Base-by-base conservation (phyloP, 768 basidiomycete species). In the Coprinellus aureogranulatus region DNA sequence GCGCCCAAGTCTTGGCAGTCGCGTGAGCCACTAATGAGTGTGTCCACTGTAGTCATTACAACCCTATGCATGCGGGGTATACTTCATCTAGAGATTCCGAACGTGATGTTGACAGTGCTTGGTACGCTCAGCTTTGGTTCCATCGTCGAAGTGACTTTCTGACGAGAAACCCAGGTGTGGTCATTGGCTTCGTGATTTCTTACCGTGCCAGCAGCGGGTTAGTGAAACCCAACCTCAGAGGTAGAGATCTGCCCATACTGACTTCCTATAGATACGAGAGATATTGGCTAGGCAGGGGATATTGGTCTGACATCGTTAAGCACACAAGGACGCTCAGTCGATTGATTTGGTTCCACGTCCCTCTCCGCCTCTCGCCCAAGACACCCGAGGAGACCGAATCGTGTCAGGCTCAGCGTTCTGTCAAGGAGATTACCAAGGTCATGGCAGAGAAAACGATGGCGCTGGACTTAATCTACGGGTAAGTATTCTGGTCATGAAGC, bases 371-470 rank as follows among this genome's bases (percentile, higher is more conserved):
- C 2, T 68, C 73, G 0, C 70, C 73, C 9, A 77, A 78, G 62
- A 73, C 77, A 0, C 49, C 65, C 1, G 69, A 77, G 60, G 79
- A 81, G 59, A 67, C 58, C 1, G 62, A 68, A 26, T 59, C 56
- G 12, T 75, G 75, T 1, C 53, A 63, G 40, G 41, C 70, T 11
- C 58, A 71, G 8, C 70, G 76, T 6, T 68, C 73, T 14, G 62
- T 63, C 11, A 65, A 80, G 30, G 85, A 86, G 57, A 59, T 79
- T 51, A 71, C 68, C 22, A 75, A 77, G 48, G 76, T 81, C 2
- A 86, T 87, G 83, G 72, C 72, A 1, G 87, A 88, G 68, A 89
- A 89, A 64, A 68, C 75, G 23, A 72, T 81, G 67, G 84, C 84
- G 2, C 65, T 88, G 39, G 83, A 86, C 59, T 69, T 87, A 10